Percentiles rank a stretch among this genome's conserved stretches.
Conservation (phyloP, 225 moss, liverwort and hornwort species). For the Physcomitrellopsis africana region DNA sequence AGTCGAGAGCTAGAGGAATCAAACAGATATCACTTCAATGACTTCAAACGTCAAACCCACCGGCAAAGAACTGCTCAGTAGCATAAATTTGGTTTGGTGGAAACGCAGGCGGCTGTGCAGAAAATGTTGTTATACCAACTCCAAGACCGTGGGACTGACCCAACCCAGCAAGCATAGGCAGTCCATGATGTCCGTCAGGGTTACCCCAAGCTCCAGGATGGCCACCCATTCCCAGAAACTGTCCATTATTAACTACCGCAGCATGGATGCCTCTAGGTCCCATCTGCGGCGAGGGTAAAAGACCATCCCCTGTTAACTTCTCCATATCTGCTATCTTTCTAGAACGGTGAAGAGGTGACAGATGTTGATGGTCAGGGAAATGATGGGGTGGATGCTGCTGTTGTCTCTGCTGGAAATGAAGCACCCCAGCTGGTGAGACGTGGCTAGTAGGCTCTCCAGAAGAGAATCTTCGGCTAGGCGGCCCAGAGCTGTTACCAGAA, state of each 20-base stretch:
- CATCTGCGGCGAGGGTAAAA: constrained; percentile 49
- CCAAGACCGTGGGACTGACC: constrained; percentile 37
- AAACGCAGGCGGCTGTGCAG: constrained; percentile 42
- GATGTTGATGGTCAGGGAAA: constrained; percentile 42
- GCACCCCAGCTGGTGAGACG: constrained; percentile 41
- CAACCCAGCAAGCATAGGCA: constrained; percentile 38
- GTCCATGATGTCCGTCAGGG: constrained; percentile 39
- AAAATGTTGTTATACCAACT: constrained; percentile 30
- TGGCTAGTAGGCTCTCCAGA: constrained; percentile 42
- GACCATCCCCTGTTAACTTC: constrained; percentile 37
- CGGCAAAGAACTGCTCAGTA: constrained; percentile 42
- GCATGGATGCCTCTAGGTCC: constrained; percentile 32
- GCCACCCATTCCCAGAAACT: constrained; percentile 30
- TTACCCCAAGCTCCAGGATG: constrained; percentile 30
- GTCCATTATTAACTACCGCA: constrained; percentile 23
- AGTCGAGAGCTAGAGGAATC: neutral
- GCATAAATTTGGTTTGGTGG: constrained; percentile 43
- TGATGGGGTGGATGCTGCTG: constrained; percentile 43
- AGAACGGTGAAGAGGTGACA: constrained; percentile 30
- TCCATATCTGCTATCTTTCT: constrained; percentile 25
- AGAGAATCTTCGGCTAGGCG: constrained; percentile 41
- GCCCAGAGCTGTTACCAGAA: constrained; percentile 43
- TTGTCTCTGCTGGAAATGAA: constrained; percentile 49
- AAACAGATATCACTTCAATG: constrained; percentile 14
- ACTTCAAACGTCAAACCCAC: constrained; percentile 22